A percentile compares a stretch with the other conserved stretches of the same genome.
These are phyloP conservation scores for Pinus albicaulis DNA, from an alignment of 75 land plant genomes.

Conservation along the genomic window DNA sequence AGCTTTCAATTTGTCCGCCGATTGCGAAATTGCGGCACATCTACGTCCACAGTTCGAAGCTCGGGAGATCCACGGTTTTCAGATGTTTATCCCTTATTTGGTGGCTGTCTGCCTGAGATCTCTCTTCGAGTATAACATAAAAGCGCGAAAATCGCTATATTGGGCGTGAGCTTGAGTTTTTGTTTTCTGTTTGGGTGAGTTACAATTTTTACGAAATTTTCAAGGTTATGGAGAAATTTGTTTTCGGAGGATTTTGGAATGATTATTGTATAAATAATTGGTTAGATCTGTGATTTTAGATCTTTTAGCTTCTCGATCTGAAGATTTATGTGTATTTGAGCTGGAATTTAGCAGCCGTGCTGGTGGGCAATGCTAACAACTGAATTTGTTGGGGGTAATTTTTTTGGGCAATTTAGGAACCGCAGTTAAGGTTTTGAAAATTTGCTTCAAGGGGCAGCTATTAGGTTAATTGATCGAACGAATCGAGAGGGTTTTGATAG, in stretches of 20 bases:
- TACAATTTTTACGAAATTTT: neutral
- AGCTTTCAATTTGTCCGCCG: too few relatives aligned
- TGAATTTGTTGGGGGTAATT: neutral
- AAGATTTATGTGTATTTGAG: neutral
- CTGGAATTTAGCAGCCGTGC: neutral
- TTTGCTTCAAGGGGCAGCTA: neutral
- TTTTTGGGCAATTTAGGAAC: neutral
- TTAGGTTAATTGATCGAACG: neutral
- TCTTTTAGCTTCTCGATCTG: slow-evolving; percentile 1
- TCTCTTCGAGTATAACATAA: neutral
- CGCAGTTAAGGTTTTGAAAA: neutral
- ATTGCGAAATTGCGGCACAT: neutral
- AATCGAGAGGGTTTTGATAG: neutral
- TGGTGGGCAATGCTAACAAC: neutral
- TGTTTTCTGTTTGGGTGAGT: too few relatives aligned
- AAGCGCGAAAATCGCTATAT: neutral
- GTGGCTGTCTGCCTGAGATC: neutral
- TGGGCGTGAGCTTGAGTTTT: neutral
- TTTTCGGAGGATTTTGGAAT: neutral
- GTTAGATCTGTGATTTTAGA: neutral
- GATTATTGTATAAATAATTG: neutral
- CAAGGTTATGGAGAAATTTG: neutral
- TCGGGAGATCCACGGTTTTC: neutral
- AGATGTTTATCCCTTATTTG: neutral
- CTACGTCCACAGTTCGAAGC: neutral